Base-by-base conservation (phyloP, 192 early-diverging fungal species). In the Podila epicladia region DNA sequence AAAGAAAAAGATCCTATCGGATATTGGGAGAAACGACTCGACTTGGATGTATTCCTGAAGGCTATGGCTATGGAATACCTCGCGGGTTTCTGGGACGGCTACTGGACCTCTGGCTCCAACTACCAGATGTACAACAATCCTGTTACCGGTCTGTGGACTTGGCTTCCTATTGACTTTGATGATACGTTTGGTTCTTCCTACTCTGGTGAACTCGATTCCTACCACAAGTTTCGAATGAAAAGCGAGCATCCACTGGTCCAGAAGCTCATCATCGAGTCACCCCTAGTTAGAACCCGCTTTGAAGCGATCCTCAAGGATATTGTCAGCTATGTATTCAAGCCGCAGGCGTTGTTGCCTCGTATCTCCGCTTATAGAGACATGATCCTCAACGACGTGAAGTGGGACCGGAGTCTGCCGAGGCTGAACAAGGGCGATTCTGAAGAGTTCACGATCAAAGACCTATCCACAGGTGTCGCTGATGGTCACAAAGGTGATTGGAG, bases 101-200 rank as follows among this genome's bases (percentile, higher is more conserved):
- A 80, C 72, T 86, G 85, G 85, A 63, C 63, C 6, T 64, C 71
- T 41, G 85, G 79, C 32, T 79, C 74, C 38, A 84, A 86, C 57
- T 86, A 80, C 67, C 75, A 82, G 58, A 67, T 86, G 64, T 84
- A 78, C 49, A 71, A 84, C 35, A 66, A 86, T 60, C 58, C 79
- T 3, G 29, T 58, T 19, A 67, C 79, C 9, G 70, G 74, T 26
- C 84, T 79, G 41, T 86, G 83, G 83, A 77, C 64, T 9, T 74
- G 76, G 29, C 67, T 86, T n/a, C 76, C 85, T 8, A 82, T 71
- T 12, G 85, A 84, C 38, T 86, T 79, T 57, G 85, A 86, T 29
- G 79, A 82, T 51, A 82, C 79, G 12, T 84, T 82, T 64, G 83
- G 85, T 20, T 73, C 63, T 12, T 73, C 73, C 32, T 70, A 64